These are phyloP conservation scores for Mycena kentingensis DNA, from an alignment of 768 basidiomycete species.

Conservation along the genomic window DNA sequence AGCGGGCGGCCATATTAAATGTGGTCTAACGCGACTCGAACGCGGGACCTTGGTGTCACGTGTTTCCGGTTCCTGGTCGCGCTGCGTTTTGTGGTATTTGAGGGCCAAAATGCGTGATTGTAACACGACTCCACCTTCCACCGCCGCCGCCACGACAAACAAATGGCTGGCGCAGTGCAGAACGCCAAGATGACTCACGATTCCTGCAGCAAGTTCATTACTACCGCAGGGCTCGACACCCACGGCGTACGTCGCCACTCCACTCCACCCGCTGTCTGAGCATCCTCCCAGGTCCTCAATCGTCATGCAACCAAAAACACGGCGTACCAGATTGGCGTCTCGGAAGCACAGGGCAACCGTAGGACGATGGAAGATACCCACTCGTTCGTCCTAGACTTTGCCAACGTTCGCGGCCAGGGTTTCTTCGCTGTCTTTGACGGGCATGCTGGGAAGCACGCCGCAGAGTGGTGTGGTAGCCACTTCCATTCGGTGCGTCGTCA, in stretches of 20 bases:
- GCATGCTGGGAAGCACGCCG: conserved; percentile 97
- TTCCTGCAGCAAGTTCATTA: conserved; percentile 84
- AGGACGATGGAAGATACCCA: conserved; percentile 98
- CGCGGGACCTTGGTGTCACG: no score
- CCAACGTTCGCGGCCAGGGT: conserved; percentile 87
- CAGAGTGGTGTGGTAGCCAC: conserved; percentile 97
- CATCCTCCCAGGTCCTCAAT: conserved; percentile 61
- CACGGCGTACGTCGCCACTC: conserved; percentile 58
- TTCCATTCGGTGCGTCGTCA: conserved; percentile 78
- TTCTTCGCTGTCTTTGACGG: conserved; percentile 99
- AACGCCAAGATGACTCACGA: no score
- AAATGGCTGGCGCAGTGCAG: no score
- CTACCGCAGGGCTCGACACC: conserved; percentile 75
- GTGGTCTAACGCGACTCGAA: no score
- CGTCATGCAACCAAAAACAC: conserved; percentile 69
- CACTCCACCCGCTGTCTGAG: background rate
- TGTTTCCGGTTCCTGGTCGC: no score
- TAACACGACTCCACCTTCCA: no score
- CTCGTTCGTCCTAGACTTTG: conserved; percentile 94
- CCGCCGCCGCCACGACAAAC: no score
- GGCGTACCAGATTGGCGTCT: conserved; percentile 68
- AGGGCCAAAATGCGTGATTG: no score
- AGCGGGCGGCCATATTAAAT: no score
- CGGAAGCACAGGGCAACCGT: conserved; percentile 87
- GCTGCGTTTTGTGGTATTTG: no score